Evolutionary conservation across 495 filamentous ascomycete genomes (phyloP).

Genomic region (Hypoxylon subgilvum): DNA sequence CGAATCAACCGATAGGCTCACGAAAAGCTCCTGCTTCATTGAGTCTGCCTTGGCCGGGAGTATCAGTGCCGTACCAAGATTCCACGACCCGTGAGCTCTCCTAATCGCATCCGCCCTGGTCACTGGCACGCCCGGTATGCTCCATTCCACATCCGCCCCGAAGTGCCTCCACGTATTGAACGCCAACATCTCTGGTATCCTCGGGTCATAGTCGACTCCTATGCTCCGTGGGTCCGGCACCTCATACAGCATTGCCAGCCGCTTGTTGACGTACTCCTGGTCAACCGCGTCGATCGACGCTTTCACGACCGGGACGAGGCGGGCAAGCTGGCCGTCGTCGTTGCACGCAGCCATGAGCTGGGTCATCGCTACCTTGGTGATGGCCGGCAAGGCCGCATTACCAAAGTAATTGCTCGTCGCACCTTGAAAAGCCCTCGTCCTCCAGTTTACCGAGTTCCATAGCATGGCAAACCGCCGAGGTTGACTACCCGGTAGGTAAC

Average conservation of each 20-base stretch:
- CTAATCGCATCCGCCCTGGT: slow-evolving; percentile 43
- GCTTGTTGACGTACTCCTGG: slow-evolving; percentile 40
- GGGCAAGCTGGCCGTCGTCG: slow-evolving; percentile 30
- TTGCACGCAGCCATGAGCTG: slow-evolving; percentile 26
- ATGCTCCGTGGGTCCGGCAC: slow-evolving; percentile 43
- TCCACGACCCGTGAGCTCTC: slow-evolving; percentile 40
- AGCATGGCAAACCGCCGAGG: slow-evolving; percentile 29
- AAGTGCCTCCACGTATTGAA: slow-evolving; percentile 49
- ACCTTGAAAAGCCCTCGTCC: slow-evolving; percentile 38
- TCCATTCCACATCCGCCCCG: slow-evolving; percentile 43
- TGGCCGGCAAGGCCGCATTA: slow-evolving; percentile 38
- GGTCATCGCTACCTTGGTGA: slow-evolving; percentile 32
- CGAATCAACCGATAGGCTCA: slow-evolving; percentile 42
- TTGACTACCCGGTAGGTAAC: slow-evolving; percentile 27
- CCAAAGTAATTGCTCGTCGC: slow-evolving; percentile 44
- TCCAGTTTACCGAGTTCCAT: slow-evolving; percentile 46
- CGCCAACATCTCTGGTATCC: slow-evolving; percentile 39
- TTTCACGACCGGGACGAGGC: slow-evolving; percentile 32
- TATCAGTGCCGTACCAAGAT: slow-evolving; percentile 42
- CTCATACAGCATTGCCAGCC: slow-evolving; percentile 41
- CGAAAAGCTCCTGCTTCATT: slow-evolving; percentile 39
- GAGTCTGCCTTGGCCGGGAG: slow-evolving; percentile 41
- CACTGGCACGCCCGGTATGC: slow-evolving; percentile 42
- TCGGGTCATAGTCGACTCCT: slow-evolving; percentile 44
- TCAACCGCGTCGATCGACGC: slow-evolving; percentile 41